Conservation (phyloP, 225 moss, liverwort and hornwort genomes). For the Ulota crispa region DNA sequence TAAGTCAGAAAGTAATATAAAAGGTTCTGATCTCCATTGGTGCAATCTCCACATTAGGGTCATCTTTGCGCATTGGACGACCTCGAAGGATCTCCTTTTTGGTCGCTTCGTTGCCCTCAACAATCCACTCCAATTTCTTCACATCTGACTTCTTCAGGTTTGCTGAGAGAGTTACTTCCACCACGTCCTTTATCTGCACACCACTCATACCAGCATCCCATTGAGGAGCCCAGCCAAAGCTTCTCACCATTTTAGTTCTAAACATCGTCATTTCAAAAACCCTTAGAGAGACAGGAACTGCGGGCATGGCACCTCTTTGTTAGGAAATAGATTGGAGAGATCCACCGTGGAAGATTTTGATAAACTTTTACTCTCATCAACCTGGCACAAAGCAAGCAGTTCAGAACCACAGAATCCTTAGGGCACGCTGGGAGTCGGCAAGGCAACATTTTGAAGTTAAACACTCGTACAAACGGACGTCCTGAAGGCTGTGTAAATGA, state of each 20-base stretch:
- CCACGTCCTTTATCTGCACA: conserved; percentile 63
- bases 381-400: conserved; percentile 41
- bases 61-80: conserved; percentile 43
- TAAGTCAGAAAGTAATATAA: conserved; percentile 30
- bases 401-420: neutral
- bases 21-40: conserved; percentile 97
- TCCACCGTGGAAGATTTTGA: conserved; percentile 70
- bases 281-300: neutral
- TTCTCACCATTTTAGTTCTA: neutral
- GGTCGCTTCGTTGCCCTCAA: conserved; percentile 39
- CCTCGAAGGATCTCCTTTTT: conserved; percentile 47
- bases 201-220: conserved; percentile 9
- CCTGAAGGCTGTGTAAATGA: neutral
- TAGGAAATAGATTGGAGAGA: conserved; percentile 58
- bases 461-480: neutral
- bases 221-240: neutral
- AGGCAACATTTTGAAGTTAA: neutral
- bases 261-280: conserved; percentile 11
- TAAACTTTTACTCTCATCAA: conserved; percentile 68
- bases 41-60: conserved; percentile 69
- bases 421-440: neutral
- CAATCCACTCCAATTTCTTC: conserved; percentile 69
- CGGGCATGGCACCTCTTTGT: conserved; percentile 43
- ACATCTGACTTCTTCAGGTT: conserved; percentile 70
- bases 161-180: conserved; percentile 76